These are phyloP conservation scores for Colletotrichum cereale DNA, from an alignment of 2,329 filamentous ascomycete species.

Conservation along the genomic window DNA sequence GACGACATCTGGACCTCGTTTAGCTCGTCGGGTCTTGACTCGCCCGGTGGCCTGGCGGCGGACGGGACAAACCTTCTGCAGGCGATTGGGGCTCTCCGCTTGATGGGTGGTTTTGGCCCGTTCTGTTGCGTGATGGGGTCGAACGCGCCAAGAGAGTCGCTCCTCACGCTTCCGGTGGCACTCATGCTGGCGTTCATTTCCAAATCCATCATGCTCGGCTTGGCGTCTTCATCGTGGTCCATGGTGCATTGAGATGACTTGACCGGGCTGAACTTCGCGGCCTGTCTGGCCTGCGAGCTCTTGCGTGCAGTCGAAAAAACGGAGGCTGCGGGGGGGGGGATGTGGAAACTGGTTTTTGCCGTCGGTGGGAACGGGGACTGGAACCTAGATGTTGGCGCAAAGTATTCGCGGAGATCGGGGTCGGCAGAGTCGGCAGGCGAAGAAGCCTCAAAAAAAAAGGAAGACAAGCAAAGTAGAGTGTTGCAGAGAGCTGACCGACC, in stretches of 20 bases:
- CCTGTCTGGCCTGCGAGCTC: slow-evolving; percentile 7
- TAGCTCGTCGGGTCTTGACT: slow-evolving; percentile 23
- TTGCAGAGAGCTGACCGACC: background rate
- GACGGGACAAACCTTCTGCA: slow-evolving; percentile 61
- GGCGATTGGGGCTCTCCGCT: slow-evolving; percentile 64
- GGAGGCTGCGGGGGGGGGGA: slow-evolving; percentile 14
- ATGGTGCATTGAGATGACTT: slow-evolving; percentile 26
- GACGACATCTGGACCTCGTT: slow-evolving; percentile 60
- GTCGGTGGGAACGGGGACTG: slow-evolving; percentile 17
- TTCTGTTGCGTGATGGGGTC: slow-evolving; percentile 25
- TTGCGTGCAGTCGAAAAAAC: background rate
- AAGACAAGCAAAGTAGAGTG: background rate
- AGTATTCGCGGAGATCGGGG: slow-evolving; percentile 23
- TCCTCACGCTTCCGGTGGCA: slow-evolving; percentile 18
- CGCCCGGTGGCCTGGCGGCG: slow-evolving; percentile 9
- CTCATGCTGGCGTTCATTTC: slow-evolving; percentile 23
- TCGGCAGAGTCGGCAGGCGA: slow-evolving; percentile 6
- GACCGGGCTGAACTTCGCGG: slow-evolving; percentile 1
- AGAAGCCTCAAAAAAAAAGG: background rate
- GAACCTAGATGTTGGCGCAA: slow-evolving; percentile 21
- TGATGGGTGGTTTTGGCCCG: slow-evolving; percentile 50
- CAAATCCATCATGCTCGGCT: slow-evolving; percentile 31
- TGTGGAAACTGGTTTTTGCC: slow-evolving; percentile 18
- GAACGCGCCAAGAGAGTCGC: slow-evolving; percentile 15
- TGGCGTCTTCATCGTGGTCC: slow-evolving; percentile 38